A percentile compares a stretch with the other conserved stretches of the same genome.
These are phyloP conservation scores for Sphenostylis stenocarpa DNA, from an alignment of 306 rosid genomes.

Conservation along the genomic window DNA sequence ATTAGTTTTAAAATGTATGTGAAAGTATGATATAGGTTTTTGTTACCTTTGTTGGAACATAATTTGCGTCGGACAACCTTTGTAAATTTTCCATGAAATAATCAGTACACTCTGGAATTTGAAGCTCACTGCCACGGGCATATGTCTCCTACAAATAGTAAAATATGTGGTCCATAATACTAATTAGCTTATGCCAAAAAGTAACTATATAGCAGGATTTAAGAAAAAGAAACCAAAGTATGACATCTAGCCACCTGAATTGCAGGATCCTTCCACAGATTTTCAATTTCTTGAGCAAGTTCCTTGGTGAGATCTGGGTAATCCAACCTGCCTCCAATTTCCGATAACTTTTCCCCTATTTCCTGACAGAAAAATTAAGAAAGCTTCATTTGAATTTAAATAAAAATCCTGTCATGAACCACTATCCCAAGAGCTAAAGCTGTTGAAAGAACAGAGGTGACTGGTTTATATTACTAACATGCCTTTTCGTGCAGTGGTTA, in stretches of 20 bases:
- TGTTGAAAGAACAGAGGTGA: background rate
- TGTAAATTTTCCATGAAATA: constrained; percentile 94
- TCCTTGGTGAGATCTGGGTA: constrained; percentile 81
- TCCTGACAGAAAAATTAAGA: constrained; percentile 50
- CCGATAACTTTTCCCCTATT: constrained; percentile 81
- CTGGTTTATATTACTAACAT: background rate
- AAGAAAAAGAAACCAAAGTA: constrained; percentile 17
- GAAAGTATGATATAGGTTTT: background rate
- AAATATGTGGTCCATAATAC: constrained; percentile 3
- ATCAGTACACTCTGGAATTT: constrained; percentile 92
- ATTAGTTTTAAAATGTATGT: background rate
- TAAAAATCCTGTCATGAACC: background rate
- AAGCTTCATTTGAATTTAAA: constrained; percentile 6
- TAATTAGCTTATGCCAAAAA: constrained; percentile 2
- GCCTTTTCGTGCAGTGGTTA: background rate
- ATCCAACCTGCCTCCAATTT: constrained; percentile 82
- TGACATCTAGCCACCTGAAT: constrained; percentile 73
- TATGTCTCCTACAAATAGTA: constrained; percentile 75
- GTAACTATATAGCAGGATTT: background rate
- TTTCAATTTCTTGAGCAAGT: constrained; percentile 81
- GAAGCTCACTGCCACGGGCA: constrained; percentile 89
- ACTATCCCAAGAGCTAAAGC: background rate
- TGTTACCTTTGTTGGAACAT: constrained; percentile 91
- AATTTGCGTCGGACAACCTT: constrained; percentile 74
- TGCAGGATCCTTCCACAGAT: constrained; percentile 83